These are phyloP conservation scores for Pseudogymnoascus sp. DNA, from an alignment of 2,329 filamentous ascomycete genomes.

Conservation along the genomic window DNA sequence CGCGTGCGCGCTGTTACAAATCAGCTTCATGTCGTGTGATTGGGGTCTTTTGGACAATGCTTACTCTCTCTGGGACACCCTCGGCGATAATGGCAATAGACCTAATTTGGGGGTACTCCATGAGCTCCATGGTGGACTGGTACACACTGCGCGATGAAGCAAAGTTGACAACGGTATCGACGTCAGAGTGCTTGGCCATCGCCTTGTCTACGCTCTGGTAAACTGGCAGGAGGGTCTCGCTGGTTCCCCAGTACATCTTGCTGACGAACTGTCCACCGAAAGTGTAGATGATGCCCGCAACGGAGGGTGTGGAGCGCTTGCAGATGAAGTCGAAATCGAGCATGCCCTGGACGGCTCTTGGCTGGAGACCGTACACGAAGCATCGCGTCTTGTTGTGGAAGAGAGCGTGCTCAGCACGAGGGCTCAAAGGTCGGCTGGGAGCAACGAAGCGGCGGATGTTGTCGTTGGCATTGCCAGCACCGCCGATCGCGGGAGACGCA, in stretches of 20 bases:
- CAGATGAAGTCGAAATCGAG: constrained; percentile 99
- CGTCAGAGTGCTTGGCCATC: constrained; percentile 90
- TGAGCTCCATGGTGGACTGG: constrained; percentile 96
- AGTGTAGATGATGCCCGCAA: constrained; percentile 99
- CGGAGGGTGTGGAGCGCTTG: constrained; percentile 93
- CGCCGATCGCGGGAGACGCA: constrained; percentile 40
- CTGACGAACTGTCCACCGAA: constrained; percentile 99
- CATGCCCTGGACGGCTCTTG: constrained; percentile 84
- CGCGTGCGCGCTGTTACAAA: constrained; percentile 69
- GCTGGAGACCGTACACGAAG: constrained; percentile 99
- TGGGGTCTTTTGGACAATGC: constrained; percentile 29
- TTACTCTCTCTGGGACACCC: constrained; percentile 94
- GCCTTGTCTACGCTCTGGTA: constrained; percentile 94
- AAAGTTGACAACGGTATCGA: constrained; percentile 98
- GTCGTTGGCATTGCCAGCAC: constrained; percentile 63
- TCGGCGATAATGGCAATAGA: constrained; percentile 99
- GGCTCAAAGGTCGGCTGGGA: constrained; percentile 85
- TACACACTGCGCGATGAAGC: constrained; percentile 98
- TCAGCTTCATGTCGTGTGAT: constrained; percentile 1
- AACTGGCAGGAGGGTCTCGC: constrained; percentile 95
- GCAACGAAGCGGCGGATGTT: constrained; percentile 96
- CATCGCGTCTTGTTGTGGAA: constrained; percentile 99
- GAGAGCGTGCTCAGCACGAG: constrained; percentile 77
- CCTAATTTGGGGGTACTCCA: constrained; percentile 95
- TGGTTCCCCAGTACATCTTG: constrained; percentile 99